These are phyloP conservation scores for Senna siamea DNA, from an alignment of 306 rosid species.

Conservation along the genomic window DNA sequence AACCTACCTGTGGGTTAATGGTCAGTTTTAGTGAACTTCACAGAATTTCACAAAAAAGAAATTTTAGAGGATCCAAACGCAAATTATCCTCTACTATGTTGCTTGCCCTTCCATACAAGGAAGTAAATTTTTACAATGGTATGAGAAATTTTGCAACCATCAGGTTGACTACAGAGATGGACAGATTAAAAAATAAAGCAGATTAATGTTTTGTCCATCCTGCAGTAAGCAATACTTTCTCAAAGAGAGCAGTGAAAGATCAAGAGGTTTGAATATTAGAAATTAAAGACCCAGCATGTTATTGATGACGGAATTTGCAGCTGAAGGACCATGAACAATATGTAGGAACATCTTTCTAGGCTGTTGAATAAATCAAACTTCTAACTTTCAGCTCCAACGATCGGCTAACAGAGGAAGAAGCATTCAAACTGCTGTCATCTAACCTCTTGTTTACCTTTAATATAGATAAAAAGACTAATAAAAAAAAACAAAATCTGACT, in stretches of 20 bases:
- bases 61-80: too few species aligned
- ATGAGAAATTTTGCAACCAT: constrained; percentile 42
- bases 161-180: constrained; percentile 22
- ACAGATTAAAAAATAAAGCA: constrained; percentile 1
- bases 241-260: neutral
- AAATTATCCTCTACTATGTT: constrained; percentile 19
- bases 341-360: constrained; percentile 9
- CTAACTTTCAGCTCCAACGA: constrained; percentile 13
- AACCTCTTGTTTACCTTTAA: constrained; percentile 30
- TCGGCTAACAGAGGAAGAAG: constrained; percentile 29
- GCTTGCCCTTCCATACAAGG: neutral
- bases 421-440: constrained; percentile 12
- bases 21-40: too few species aligned
- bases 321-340: neutral
- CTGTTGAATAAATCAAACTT: neutral
- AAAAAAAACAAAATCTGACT: neutral
- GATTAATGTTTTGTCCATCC: constrained; percentile 11
- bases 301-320: constrained; percentile 6
- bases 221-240: neutral
- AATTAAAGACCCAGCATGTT: neutral
- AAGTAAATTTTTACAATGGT: constrained; percentile 27
- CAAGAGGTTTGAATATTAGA: constrained; percentile 16
- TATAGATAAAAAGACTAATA: constrained; percentile 3
- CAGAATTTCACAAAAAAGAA: too few species aligned
- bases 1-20: too few species aligned